Evolutionary conservation across 2,329 filamentous ascomycete species (phyloP).

Genomic region (Phialophora chinensis): DNA sequence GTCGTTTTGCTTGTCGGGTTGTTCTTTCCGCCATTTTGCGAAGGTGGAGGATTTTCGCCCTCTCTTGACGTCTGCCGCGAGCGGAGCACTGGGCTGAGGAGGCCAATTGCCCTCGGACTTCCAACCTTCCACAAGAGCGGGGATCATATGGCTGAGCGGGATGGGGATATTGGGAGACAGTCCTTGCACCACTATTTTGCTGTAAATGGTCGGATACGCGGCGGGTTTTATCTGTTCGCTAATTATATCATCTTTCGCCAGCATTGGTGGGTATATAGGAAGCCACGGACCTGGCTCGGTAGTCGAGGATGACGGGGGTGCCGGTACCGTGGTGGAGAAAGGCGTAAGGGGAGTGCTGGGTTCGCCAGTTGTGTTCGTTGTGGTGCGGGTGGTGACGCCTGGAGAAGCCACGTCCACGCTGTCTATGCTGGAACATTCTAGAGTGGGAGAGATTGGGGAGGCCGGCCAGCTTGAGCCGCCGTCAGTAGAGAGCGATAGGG

Average conservation of each 20-base stretch:
- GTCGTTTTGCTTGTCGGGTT: constrained; percentile 5
- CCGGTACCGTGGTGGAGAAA: constrained; percentile 52
- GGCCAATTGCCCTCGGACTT: constrained; percentile 95
- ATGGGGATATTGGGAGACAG: constrained; percentile 86
- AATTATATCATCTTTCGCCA: constrained; percentile 76
- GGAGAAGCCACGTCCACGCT: constrained; percentile 18
- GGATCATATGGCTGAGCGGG: constrained; percentile 80
- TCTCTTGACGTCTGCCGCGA: constrained; percentile 27
- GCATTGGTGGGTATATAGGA: constrained; percentile 73
- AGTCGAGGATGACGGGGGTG: constrained; percentile 40
- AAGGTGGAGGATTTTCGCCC: constrained; percentile 28
- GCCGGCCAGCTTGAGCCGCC: constrained; percentile 17
- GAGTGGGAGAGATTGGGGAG: constrained; percentile 16
- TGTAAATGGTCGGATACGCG: constrained; percentile 82
- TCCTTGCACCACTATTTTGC: constrained; percentile 80
- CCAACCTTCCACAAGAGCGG: constrained; percentile 86
- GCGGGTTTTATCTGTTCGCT: constrained; percentile 75
- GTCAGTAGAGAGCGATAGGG: constrained; percentile 1
- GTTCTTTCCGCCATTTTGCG: constrained; percentile 31
- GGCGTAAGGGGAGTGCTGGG: constrained; percentile 33
- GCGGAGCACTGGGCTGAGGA: constrained; percentile 52
- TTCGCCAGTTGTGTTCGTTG: constrained; percentile 11
- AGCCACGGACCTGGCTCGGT: constrained; percentile 62
- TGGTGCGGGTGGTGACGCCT: constrained; percentile 6
- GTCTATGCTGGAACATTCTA: constrained; percentile 25